A percentile compares a stretch with the other conserved stretches of the same genome.
phyloP scores from a whole-genome alignment of 148 eudicot genomes.

The Amaranthus palmeri region DNA sequence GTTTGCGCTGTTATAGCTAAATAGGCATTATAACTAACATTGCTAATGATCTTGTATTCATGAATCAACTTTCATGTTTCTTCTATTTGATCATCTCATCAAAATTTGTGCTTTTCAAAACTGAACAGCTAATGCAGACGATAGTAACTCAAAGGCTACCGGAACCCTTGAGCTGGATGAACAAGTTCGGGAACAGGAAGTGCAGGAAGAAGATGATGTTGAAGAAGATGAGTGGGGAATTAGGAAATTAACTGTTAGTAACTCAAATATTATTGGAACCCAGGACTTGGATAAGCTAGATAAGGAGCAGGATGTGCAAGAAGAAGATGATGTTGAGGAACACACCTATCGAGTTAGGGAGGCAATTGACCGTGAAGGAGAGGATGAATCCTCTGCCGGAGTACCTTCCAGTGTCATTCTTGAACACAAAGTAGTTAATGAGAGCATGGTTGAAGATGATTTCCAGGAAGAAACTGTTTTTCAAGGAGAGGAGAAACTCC shows the following conservation, averaged over 20 bases:
- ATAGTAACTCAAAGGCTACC: conserved; percentile 25
- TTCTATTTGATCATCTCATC: neutral
- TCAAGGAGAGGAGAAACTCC: conserved; percentile 30
- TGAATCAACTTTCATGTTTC: neutral
- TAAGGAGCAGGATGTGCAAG: conserved; percentile 11
- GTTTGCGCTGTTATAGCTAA: neutral
- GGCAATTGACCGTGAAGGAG: conserved; percentile 10
- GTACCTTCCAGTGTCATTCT: neutral
- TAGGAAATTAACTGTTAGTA: neutral
- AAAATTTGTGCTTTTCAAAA: conserved; percentile 2
- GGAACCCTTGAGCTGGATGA: conserved; percentile 16
- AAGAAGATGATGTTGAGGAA: conserved; percentile 19
- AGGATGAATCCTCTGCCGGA: neutral
- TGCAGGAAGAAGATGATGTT: conserved; percentile 12
- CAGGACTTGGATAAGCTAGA: conserved; percentile 4
- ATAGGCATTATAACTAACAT: neutral
- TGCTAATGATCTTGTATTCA: neutral
- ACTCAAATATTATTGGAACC: conserved; percentile 29
- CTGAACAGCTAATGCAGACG: conserved; percentile 34
- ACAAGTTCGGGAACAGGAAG: conserved; percentile 13
- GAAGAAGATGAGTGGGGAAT: conserved; percentile 15
- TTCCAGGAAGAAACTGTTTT: conserved; percentile 18
- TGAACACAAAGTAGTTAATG: conserved; percentile 16
- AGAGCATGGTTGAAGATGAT: conserved; percentile 7
- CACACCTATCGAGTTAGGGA: conserved; percentile 5